These are phyloP conservation scores for Coemansia aciculifera DNA, from an alignment of 192 early-diverging fungal genomes.

Conservation along the genomic window DNA sequence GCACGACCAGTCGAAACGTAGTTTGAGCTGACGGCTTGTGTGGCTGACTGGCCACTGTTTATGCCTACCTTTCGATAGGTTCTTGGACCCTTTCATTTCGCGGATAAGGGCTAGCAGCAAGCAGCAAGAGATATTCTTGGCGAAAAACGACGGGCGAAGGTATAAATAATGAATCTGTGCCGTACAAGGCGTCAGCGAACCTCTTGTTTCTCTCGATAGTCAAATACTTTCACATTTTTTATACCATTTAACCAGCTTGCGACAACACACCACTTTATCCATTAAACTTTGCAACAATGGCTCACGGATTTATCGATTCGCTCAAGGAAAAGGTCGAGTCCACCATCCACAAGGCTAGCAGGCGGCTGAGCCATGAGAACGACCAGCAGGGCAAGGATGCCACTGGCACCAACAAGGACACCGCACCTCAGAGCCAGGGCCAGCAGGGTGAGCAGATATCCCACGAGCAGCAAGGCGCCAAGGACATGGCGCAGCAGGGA, in stretches of 20 bases:
- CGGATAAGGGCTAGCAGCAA: neutral
- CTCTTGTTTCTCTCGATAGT: neutral
- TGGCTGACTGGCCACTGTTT: constrained; percentile 1
- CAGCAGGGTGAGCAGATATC: constrained; percentile 23
- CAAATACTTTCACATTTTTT: neutral
- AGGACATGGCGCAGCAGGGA: constrained; percentile 18
- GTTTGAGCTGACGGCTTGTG: neutral
- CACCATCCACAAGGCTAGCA: constrained; percentile 36
- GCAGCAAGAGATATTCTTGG: neutral
- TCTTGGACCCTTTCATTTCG: neutral
- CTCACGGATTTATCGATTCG: constrained; percentile 28
- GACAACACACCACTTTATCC: neutral
- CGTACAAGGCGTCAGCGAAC: neutral
- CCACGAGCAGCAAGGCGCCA: constrained; percentile 11
- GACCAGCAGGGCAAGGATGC: constrained; percentile 14
- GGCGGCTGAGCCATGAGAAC: constrained; percentile 36
- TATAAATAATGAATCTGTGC: neutral
- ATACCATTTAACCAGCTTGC: neutral
- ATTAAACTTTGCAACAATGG: neutral
- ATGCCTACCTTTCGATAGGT: neutral
- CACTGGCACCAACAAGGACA: constrained; percentile 7
- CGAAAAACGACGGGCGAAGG: neutral
- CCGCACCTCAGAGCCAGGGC: constrained; percentile 3
- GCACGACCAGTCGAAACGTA: neutral
- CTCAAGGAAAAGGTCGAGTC: constrained; percentile 49